These are phyloP conservation scores for Chlorella ohadii DNA, from an alignment of 139 green algal species.

Conservation along the genomic window DNA sequence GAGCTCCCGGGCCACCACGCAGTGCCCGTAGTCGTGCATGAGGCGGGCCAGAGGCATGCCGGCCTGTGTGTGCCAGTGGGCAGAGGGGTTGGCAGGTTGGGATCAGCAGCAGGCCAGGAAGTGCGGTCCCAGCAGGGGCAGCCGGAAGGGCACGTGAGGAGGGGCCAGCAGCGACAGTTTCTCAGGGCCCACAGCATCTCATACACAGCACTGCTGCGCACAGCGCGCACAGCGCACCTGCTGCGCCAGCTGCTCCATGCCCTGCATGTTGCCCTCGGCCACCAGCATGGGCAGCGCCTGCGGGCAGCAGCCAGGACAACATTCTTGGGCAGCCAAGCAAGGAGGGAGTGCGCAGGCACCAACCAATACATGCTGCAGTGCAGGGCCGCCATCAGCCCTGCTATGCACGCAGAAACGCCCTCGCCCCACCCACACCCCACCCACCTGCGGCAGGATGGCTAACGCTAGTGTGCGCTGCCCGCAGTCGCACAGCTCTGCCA, in stretches of 20 bases:
- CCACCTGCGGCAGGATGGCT: slow-evolving; percentile 40
- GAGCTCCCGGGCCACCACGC: slow-evolving; percentile 48
- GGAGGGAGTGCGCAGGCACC: too few relatives aligned
- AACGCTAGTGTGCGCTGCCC: slow-evolving; percentile 22
- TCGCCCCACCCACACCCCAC: too few relatives aligned
- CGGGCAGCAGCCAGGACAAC: too few relatives aligned
- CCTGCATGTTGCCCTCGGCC: slow-evolving; percentile 15
- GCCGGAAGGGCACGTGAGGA: too few relatives aligned
- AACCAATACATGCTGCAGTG: background rate
- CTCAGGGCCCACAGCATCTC: too few relatives aligned
- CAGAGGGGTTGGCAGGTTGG: too few relatives aligned
- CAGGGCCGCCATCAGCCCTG: too few relatives aligned
- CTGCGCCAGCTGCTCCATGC: slow-evolving; percentile 49
- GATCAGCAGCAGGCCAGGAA: too few relatives aligned
- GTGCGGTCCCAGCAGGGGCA: too few relatives aligned
- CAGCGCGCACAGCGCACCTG: background rate
- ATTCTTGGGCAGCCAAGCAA: too few relatives aligned
- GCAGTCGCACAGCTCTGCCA: slow-evolving; percentile 43
- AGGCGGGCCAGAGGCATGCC: slow-evolving; percentile 10
- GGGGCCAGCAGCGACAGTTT: too few relatives aligned
- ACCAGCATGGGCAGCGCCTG: slow-evolving; percentile 38
- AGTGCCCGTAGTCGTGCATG: slow-evolving; percentile 46
- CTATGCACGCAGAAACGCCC: too few relatives aligned
- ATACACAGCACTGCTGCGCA: background rate
- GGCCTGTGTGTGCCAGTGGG: background rate